These are phyloP conservation scores for Colletotrichum chlorophyti DNA, from an alignment of 2,329 filamentous ascomycete genomes.

Conservation along the genomic window DNA sequence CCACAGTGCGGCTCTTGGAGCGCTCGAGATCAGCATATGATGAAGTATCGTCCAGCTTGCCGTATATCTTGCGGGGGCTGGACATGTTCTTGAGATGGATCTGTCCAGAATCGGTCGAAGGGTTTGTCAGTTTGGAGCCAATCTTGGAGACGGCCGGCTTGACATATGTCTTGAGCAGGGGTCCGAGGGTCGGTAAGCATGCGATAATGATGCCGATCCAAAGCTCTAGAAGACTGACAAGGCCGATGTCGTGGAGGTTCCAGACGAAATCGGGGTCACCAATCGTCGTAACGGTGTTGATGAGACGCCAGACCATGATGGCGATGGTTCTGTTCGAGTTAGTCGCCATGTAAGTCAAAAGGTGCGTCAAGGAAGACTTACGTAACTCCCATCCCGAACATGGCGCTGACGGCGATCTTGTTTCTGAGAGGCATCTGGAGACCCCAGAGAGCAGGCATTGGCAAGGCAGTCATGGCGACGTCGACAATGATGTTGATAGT, in stretches of 20 bases:
- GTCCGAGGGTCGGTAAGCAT: slow-evolving; percentile 50
- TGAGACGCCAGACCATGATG: slow-evolving; percentile 45
- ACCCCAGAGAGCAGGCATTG: slow-evolving; percentile 49
- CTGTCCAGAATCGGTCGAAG: slow-evolving; percentile 12
- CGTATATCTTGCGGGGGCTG: slow-evolving; percentile 11
- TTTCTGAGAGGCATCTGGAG: slow-evolving; percentile 47
- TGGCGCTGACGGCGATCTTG: slow-evolving; percentile 38
- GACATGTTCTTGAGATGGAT: slow-evolving; percentile 12
- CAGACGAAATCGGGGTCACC: slow-evolving; percentile 31
- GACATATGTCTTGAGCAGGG: slow-evolving; percentile 32
- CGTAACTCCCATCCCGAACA: slow-evolving; percentile 41
- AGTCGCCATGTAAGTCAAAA: neutral
- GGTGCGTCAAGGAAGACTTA: slow-evolving; percentile 26
- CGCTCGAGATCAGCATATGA: slow-evolving; percentile 13
- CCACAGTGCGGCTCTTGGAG: neutral
- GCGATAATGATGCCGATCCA: slow-evolving; percentile 47
- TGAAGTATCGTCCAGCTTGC: slow-evolving; percentile 13
- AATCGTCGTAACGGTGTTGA: slow-evolving; percentile 34
- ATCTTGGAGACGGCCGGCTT: slow-evolving; percentile 30
- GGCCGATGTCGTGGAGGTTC: slow-evolving; percentile 39
- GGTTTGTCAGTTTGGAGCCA: slow-evolving; percentile 19
- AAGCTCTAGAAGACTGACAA: slow-evolving; percentile 46
- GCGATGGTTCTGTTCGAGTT: slow-evolving; percentile 39
- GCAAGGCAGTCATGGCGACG: slow-evolving; percentile 45
- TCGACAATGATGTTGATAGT: slow-evolving; percentile 37